phyloP scores from a whole-genome alignment of 2,329 filamentous ascomycete genomes.

The Talaromyces sp. region DNA sequence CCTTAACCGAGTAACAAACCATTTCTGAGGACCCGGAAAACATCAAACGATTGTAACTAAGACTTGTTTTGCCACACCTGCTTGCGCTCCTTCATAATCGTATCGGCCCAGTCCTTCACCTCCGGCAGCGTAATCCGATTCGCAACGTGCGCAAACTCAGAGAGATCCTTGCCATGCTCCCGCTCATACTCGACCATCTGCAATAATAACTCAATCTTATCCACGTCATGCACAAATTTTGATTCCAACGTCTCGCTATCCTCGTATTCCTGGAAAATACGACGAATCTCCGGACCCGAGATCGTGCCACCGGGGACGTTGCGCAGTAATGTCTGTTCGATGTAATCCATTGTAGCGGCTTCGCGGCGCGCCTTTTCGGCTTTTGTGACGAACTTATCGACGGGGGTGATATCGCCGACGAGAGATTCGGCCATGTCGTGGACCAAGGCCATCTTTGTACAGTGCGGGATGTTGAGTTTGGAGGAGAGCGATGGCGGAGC shows the following conservation, averaged over 20 bases:
- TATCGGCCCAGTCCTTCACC: slow-evolving; percentile 72
- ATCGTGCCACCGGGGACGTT: slow-evolving; percentile 64
- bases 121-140: slow-evolving; percentile 69
- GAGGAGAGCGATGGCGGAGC: slow-evolving; percentile 70
- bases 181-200: slow-evolving; percentile 98
- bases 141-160: slow-evolving; percentile 81
- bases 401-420: slow-evolving; percentile 94
- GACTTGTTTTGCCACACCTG: slow-evolving; percentile 59
- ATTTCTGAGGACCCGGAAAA: not conserved
- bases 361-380: slow-evolving; percentile 85
- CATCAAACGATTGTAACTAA: not conserved
- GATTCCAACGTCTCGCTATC: slow-evolving; percentile 78
- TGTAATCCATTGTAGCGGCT: slow-evolving; percentile 85
- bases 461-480: slow-evolving; percentile 72
- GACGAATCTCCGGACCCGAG: slow-evolving; percentile 67
- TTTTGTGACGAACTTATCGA: slow-evolving; percentile 74
- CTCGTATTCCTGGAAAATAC: slow-evolving; percentile 94
- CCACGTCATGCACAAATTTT: slow-evolving; percentile 89
- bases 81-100: slow-evolving; percentile 71
- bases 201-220: slow-evolving; percentile 91
- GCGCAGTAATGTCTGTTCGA: slow-evolving; percentile 68
- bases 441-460: slow-evolving; percentile 91
- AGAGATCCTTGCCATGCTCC: slow-evolving; percentile 65
- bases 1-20: not conserved
- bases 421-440: slow-evolving; percentile 97